Evolutionary conservation across 1,284 basidiomycete genomes (phyloP).

Genomic region (Leccinum variabile): DNA sequence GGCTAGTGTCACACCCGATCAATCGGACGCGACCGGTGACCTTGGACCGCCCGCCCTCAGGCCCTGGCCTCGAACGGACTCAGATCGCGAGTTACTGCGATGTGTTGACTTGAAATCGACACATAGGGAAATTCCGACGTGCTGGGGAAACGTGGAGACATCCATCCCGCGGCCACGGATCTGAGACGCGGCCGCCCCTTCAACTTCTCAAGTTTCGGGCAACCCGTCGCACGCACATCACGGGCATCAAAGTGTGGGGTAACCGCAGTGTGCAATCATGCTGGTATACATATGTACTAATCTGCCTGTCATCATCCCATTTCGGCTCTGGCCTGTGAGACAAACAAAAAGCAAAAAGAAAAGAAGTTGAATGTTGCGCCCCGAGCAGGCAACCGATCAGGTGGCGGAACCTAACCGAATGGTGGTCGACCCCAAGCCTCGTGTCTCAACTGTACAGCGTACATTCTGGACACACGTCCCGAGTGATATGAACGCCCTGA

Average conservation of each 20-base stretch:
- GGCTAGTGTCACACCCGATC: constrained; percentile 1
- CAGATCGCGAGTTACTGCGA: no score
- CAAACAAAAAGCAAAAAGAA: background rate
- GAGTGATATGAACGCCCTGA: background rate
- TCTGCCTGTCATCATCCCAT: constrained; percentile 5
- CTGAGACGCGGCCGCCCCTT: constrained; percentile 20
- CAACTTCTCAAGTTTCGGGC: background rate
- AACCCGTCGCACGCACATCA: background rate
- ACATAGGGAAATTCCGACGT: background rate
- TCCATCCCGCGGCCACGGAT: constrained; percentile 11
- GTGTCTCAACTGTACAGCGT: background rate
- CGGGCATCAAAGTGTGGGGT: constrained; percentile 26
- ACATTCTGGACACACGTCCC: constrained; percentile 50
- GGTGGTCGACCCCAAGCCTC: background rate
- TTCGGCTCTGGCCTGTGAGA: background rate
- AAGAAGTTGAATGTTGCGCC: background rate
- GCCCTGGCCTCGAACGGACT: background rate
- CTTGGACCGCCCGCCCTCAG: background rate
- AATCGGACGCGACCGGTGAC: background rate
- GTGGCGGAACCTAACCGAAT: constrained; percentile 1
- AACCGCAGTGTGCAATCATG: constrained; percentile 2
- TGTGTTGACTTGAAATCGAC: constrained; percentile 1
- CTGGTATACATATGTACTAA: background rate
- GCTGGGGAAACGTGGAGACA: constrained; percentile 14
- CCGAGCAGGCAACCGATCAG: constrained; percentile 6